Conservation (phyloP, 345 rosid species). For the Euphorbia peplus region DNA sequence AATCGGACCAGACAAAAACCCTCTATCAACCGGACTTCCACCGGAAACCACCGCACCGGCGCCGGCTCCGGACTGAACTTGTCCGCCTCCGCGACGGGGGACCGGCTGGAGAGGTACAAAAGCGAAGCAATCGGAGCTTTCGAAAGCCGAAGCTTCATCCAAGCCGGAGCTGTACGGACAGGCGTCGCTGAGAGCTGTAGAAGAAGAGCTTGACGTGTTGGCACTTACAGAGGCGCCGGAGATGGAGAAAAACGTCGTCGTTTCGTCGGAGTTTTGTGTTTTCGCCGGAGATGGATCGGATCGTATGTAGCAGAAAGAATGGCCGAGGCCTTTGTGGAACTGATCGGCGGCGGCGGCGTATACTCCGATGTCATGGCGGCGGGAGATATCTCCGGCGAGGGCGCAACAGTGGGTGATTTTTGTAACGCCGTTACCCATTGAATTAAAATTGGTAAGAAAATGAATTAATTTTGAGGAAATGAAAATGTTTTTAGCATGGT, state of each 20-base stretch:
- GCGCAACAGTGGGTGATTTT: constrained; percentile 66
- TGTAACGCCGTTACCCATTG: constrained; percentile 84
- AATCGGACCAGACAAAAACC: constrained; percentile 75
- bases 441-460: background rate
- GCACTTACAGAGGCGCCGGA: constrained; percentile 98
- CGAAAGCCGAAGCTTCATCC: constrained; percentile 79
- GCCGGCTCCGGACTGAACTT: background rate
- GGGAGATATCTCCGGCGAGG: constrained; percentile 39
- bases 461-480: background rate
- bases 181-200: constrained; percentile 59
- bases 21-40: constrained; percentile 59
- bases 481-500: background rate
- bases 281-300: constrained; percentile 60
- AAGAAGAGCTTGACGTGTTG: constrained; percentile 77
- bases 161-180: constrained; percentile 42
- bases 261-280: constrained; percentile 58
- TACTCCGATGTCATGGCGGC: constrained; percentile 40
- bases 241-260: constrained; percentile 80
- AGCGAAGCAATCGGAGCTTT: constrained; percentile 76
- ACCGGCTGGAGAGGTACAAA: constrained; percentile 89
- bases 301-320: constrained; percentile 86
- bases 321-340: constrained; percentile 80
- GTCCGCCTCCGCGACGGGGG: constrained; percentile 48
- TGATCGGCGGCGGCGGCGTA: constrained; percentile 45
- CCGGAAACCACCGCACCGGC: constrained; percentile 25